Base-by-base conservation (phyloP, 305 asterid species). In the Rubia balearica region DNA sequence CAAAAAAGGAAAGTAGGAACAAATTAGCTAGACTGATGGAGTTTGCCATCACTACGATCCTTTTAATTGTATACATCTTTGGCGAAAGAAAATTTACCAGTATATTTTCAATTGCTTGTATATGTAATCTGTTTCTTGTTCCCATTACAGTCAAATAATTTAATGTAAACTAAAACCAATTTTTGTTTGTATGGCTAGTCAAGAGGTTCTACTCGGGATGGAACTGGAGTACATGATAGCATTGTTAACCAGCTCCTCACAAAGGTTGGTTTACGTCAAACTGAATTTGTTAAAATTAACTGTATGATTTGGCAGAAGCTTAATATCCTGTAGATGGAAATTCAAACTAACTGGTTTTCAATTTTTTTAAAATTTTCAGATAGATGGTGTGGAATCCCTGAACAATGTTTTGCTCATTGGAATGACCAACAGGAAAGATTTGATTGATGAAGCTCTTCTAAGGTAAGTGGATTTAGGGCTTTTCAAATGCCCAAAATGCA, bases 141-240 rank as follows among this genome's bases (percentile, higher is more conserved):
- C 17, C 51, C 14, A 22, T 62, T 68, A 30, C 33, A 22, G 41
- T 68, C 67, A 24, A 19, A 7, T 62, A 24, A 30, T 68, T 68
- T n/a, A 41, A 45, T 53, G 51, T 69, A 40, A 24, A 40, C 41
- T 40, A 55, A 12, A 56, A 40, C 7, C 3, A 0, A 22, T 71
- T 48, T 74, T 55, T 22, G 73, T 75, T 78, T 79, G 65, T 76
- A 57, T 72, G 78, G 83, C 73, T 91, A 91, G 99, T 84, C 99
- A 70, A 90, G 99, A 85, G 99, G 99, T 76, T 94, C 99, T 70
- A 94, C 97, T 73, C 87, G 97, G 82, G 99, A 94, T 73, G 99
- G 98, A 56, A 94, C 99, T 79, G 98, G 99, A 81, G 99, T 94
- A 40, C 99, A 94, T 76, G 99, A 94, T 85, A 90, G 96, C 85